Base-by-base conservation (phyloP, 306 rosid genomes). In the Albizia julibrissin region DNA sequence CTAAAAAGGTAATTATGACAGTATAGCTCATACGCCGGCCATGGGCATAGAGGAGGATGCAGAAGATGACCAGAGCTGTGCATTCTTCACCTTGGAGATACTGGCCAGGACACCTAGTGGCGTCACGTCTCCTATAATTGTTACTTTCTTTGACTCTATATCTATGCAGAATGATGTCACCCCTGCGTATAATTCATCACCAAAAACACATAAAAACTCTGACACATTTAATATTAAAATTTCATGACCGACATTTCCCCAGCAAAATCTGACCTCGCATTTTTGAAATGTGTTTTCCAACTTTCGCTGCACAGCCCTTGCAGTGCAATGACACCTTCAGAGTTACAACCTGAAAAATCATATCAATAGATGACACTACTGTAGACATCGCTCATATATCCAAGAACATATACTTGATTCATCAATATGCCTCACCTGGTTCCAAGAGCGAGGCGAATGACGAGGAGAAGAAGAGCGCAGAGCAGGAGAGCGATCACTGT, bases 151-250 rank as follows among this genome's bases (percentile, higher is more conserved):
- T 33, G 87, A 79, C 77, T 80, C 87, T 52, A 87, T 74, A 84
- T 94, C 97, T 82, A 89, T 89, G 82, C 85, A 88, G 74, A 84
- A 94, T 66, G 97, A 92, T 78, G 86, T 88, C 78, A 92, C 97
- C 82, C 98, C 97, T 94, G 87, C 85, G 71, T 18, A 26, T 56
- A 21, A 33, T 66, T 31, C 70, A 65, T 16, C 39, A 27, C 8
- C 37, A 21, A 62, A 2, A 61, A 26, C 68, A 26, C 67, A 15
- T 64, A 4, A 29, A 29, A 29, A 14, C 42, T 15, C n/a, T 27
- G 69, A 27, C 40, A 19, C 40, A 64, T 18, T 15, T 18, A 50
- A 18, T 16, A 50, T 50, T 14, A 16, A 50, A 61, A 26, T 61
- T 61, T 26, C 68, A 61, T 26, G 37, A 61, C 43, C 16, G 18